Base-by-base conservation (phyloP, 495 filamentous ascomycete genomes). In the Penicillium bovifimosum region DNA sequence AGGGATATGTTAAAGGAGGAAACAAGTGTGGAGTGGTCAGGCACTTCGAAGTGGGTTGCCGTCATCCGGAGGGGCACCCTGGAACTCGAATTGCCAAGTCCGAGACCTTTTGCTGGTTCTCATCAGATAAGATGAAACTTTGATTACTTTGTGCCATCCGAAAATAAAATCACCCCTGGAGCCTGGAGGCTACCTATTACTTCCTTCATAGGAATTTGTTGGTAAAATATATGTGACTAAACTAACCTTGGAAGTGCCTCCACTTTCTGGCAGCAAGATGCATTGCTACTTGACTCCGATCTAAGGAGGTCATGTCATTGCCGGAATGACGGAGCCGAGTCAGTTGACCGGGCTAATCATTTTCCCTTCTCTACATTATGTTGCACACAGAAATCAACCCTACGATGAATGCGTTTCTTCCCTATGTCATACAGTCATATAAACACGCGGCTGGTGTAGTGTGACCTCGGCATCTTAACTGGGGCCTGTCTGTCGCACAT, bases 101-200 rank as follows among this genome's bases (percentile, higher is more conserved):
- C 20, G 20, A 24, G 20, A 45, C 32, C 14, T 6, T 34, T 44
- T 29, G 32, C 10, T 50, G 48, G 48, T 42, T 41, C 46, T 13
- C 33, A 60, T 58, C 59, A 58, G 61, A 64, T 66, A 65, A 62
- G 61, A 64, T 64, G 48, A 3, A 50, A 46, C 33, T 24, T 20
- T 17, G 39, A 44, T 42, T 41, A 18, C 39, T 55, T 60, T 24
- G 4, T 24, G 4, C 4, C 4, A 24, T 24, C 20, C 20, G 20
- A 24, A 2, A 2, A 24, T 24, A 24, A 24, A 2, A 24, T 24
- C 4, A 24, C 20, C 4, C 20, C 20, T 2, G 20, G 20, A 4
- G 4, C 20, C 20, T 2, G 20, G 20, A 4, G 4, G 20, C 20
- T 24, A 24, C 20, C 2, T 24, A 24, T 24, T 24, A 24, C 20